phyloP scores from a whole-genome alignment of 805 yeast species.

The Kodamaea leandrae region DNA sequence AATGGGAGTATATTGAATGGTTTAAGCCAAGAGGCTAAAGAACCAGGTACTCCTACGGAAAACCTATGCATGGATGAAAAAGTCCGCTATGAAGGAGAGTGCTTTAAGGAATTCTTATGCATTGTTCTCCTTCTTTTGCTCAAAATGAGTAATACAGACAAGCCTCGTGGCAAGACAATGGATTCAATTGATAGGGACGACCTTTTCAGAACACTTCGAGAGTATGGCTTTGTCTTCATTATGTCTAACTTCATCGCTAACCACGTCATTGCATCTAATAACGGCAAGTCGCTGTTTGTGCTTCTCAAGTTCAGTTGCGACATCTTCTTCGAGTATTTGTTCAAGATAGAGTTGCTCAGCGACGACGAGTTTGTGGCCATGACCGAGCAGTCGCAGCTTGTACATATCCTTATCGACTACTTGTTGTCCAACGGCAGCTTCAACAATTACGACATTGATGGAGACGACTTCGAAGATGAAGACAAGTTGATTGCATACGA shows the following conservation, averaged over 20 bases:
- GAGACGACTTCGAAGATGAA: constrained; percentile 48
- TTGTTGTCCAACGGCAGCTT: constrained; percentile 34
- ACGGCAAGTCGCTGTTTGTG: constrained; percentile 26
- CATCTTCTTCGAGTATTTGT: constrained; percentile 40
- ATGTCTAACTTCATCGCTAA: constrained; percentile 29
- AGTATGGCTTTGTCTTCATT: constrained; percentile 53
- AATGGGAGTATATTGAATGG: not conserved
- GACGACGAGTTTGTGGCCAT: constrained; percentile 34
- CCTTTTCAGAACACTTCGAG: constrained; percentile 45
- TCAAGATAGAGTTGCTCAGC: constrained; percentile 30
- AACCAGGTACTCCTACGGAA: constrained; percentile 4
- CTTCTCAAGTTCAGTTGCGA: constrained; percentile 39
- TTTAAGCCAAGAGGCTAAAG: no score
- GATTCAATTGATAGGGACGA: constrained; percentile 15
- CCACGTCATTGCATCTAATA: constrained; percentile 21
- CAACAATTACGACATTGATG: constrained; percentile 31
- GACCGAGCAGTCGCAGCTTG: constrained; percentile 25
- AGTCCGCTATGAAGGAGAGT: constrained; percentile 18
- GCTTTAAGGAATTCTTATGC: constrained; percentile 35
- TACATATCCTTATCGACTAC: constrained; percentile 28
- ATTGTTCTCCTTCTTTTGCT: constrained; percentile 32
- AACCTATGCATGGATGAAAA: constrained; percentile 7
- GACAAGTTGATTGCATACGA: constrained; percentile 54
- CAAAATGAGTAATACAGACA: constrained; percentile 28
- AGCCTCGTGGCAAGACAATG: constrained; percentile 10